phyloP scores from a whole-genome alignment of 768 basidiomycete genomes.

The Tulasnella sp. region DNA sequence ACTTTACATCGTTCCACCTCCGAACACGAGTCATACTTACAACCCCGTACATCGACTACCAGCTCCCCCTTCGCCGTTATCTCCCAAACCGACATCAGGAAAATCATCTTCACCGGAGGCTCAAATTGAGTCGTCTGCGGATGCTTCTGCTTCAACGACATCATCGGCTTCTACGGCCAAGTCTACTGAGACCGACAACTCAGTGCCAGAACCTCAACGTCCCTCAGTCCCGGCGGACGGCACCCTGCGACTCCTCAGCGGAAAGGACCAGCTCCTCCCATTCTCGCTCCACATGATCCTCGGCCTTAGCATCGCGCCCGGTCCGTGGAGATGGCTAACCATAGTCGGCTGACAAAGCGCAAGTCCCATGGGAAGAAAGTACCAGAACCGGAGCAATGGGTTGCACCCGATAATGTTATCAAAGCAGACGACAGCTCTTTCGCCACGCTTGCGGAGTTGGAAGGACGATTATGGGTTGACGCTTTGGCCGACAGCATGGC shows the following conservation, averaged over 20 bases:
- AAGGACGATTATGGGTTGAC: conserved; percentile 33
- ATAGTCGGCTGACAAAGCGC: neutral
- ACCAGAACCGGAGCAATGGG: conserved; percentile 24
- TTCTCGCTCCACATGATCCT: conserved; percentile 27
- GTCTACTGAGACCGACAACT: neutral
- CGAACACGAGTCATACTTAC: conserved; percentile 16
- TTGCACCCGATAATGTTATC: conserved; percentile 37
- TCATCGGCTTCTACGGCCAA: neutral
- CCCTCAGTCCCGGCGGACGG: neutral
- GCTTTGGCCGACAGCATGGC: conserved; percentile 16
- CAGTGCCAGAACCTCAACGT: too few relatives aligned
- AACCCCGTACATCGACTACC: conserved; percentile 14
- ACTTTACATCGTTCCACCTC: conserved; percentile 22
- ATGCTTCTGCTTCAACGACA: neutral
- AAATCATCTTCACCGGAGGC: neutral
- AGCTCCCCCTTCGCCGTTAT: neutral
- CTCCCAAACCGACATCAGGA: neutral
- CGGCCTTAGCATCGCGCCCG: conserved; percentile 10
- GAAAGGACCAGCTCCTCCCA: conserved; percentile 26
- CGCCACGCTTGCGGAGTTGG: conserved; percentile 38
- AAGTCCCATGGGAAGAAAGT: neutral
- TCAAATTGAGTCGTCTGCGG: neutral
- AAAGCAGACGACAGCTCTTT: conserved; percentile 44
- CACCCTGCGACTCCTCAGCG: conserved; percentile 9
- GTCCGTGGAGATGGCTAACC: conserved; percentile 24